These are phyloP conservation scores for Grifola frondosa DNA, from an alignment of 1,284 basidiomycete species.

Conservation along the genomic window DNA sequence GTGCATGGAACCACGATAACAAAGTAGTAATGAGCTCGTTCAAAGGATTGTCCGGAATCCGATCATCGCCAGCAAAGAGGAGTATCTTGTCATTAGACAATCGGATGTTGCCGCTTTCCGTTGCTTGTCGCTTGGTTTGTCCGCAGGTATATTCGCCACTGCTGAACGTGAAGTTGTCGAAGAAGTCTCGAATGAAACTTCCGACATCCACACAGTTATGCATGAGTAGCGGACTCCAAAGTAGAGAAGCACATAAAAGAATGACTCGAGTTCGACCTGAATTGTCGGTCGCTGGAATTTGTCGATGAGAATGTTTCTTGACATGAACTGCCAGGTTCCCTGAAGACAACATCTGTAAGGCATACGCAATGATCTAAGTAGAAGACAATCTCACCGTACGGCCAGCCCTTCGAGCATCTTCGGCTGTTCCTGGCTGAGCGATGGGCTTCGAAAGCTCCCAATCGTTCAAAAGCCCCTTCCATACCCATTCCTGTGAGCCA, in stretches of 20 bases:
- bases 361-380: too few species aligned
- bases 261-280: slow-evolving; percentile 14
- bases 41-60: too few species aligned
- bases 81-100: too few species aligned
- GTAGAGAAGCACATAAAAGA: slow-evolving; percentile 13
- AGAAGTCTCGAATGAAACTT: slow-evolving; percentile 6
- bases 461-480: slow-evolving; percentile 8
- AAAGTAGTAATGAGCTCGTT: too few species aligned
- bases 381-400: neutral
- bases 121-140: too few species aligned
- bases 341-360: neutral
- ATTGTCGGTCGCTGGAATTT: neutral
- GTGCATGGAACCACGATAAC: too few species aligned
- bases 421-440: neutral
- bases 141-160: too few species aligned
- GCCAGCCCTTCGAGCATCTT: neutral
- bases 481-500: neutral
- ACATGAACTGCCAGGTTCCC: slow-evolving; percentile 16
- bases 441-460: slow-evolving; percentile 10
- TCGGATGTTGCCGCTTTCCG: too few species aligned
- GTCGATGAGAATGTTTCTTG: neutral
- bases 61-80: too few species aligned
- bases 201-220: neutral
- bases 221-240: slow-evolving; percentile 1
- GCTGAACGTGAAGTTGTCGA: too few species aligned